Conservation (phyloP, 306 rosid genomes). For the Lotus japonicus region DNA sequence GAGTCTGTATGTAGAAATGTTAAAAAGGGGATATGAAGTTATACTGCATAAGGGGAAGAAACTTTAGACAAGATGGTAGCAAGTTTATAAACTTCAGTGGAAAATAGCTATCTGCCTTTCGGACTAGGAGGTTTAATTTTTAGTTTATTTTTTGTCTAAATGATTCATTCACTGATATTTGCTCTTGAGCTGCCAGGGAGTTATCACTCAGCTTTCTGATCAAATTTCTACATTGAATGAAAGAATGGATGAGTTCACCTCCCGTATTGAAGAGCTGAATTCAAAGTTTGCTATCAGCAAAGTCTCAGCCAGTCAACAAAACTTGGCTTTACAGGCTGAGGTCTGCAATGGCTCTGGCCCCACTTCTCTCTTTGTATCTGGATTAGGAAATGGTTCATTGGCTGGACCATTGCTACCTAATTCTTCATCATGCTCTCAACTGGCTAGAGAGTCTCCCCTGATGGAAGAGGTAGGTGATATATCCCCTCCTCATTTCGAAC, state of each 20-base stretch:
- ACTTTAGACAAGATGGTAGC: neutral
- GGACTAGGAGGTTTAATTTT: slow-evolving; percentile 3
- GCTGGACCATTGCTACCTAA: slow-evolving; percentile 67
- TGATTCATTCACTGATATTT: slow-evolving; percentile 21
- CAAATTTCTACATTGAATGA: slow-evolving; percentile 91
- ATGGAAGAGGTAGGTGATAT: slow-evolving; percentile 72
- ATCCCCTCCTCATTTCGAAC: slow-evolving; percentile 7
- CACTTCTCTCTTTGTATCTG: slow-evolving; percentile 57
- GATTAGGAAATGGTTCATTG: slow-evolving; percentile 74
- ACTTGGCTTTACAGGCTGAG: slow-evolving; percentile 70
- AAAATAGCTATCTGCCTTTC: neutral
- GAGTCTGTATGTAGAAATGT: neutral
- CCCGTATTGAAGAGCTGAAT: slow-evolving; percentile 87
- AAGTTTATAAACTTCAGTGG: neutral
- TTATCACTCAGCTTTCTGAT: slow-evolving; percentile 87
- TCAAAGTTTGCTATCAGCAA: slow-evolving; percentile 47
- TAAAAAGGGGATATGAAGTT: slow-evolving; percentile 15
- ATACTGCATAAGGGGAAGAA: slow-evolving; percentile 8
- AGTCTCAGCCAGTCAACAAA: slow-evolving; percentile 78
- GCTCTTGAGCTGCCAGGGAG: slow-evolving; percentile 53
- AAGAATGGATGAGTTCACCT: slow-evolving; percentile 95
- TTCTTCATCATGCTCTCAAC: slow-evolving; percentile 76
- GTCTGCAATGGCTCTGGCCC: slow-evolving; percentile 78
- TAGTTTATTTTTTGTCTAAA: neutral
- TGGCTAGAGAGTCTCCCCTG: slow-evolving; percentile 69